phyloP scores from a whole-genome alignment of 2,329 filamentous ascomycete genomes.

The Dryadomyces sulphureus region DNA sequence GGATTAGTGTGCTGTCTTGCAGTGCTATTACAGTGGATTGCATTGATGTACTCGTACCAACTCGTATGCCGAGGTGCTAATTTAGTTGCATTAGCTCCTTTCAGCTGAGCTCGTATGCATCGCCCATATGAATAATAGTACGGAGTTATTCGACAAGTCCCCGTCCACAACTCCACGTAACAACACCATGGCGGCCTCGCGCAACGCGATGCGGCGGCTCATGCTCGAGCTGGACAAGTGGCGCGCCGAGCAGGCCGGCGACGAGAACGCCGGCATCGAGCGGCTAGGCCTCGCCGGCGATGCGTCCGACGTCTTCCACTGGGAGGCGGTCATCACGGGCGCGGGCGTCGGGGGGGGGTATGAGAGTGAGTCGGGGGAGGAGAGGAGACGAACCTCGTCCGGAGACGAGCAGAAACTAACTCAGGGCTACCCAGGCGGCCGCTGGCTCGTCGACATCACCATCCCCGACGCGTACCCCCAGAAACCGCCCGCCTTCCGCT shows the following conservation, averaged over 20 bases:
- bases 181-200: no score
- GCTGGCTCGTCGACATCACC: constrained; percentile 67
- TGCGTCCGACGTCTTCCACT: constrained; percentile 35
- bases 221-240: constrained; percentile 42
- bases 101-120: no score
- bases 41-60: no score
- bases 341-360: constrained; percentile 39
- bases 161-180: no score
- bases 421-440: constrained; percentile 48
- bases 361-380: constrained; percentile 30
- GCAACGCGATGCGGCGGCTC: constrained; percentile 39
- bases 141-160: neutral
- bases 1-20: no score
- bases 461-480: constrained; percentile 71
- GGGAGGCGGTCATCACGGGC: constrained; percentile 48
- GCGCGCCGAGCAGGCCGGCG: constrained; percentile 25
- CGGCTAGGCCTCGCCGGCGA: constrained; percentile 38
- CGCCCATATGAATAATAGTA: no score
- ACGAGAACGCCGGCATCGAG: constrained; percentile 31
- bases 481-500: constrained; percentile 60
- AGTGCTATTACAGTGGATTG: no score
- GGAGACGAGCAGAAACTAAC: no score
- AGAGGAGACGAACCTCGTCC: no score
- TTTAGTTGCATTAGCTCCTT: no score
- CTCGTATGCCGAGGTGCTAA: no score